phyloP scores from a whole-genome alignment of 768 basidiomycete genomes.

The Tricholoma saponaceum region DNA sequence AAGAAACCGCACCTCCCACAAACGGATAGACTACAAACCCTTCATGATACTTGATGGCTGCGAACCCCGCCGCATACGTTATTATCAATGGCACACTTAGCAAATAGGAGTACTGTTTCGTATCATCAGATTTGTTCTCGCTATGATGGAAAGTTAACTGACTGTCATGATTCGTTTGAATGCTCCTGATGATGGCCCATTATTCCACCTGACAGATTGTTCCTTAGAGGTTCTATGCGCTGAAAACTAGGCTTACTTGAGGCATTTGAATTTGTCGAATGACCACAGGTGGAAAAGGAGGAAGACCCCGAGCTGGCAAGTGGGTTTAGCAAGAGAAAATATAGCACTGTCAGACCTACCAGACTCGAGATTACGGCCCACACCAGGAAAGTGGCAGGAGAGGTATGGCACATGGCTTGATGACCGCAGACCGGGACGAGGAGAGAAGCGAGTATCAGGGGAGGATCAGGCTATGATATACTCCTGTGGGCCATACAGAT shows the following conservation, averaged over 20 bases:
- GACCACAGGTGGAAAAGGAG: slow-evolving; percentile 75
- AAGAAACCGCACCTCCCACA: slow-evolving; percentile 43
- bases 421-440: neutral
- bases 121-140: neutral
- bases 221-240: neutral
- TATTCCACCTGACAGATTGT: slow-evolving; percentile 53
- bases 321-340: neutral
- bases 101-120: slow-evolving; percentile 67
- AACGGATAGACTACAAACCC: slow-evolving; percentile 49
- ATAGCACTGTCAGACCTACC: slow-evolving; percentile 32
- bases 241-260: slow-evolving; percentile 40
- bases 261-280: slow-evolving; percentile 73
- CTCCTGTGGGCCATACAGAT: neutral
- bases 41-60: slow-evolving; percentile 69
- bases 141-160: slow-evolving; percentile 15
- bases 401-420: slow-evolving; percentile 54
- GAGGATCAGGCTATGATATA: neutral
- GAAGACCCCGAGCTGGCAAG: slow-evolving; percentile 51
- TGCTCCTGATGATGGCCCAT: slow-evolving; percentile 60
- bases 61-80: slow-evolving; percentile 57
- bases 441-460: slow-evolving; percentile 3
- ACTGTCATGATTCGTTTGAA: slow-evolving; percentile 89
- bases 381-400: slow-evolving; percentile 56
- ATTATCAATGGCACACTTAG: slow-evolving; percentile 57
- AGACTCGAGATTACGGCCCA: slow-evolving; percentile 54